phyloP scores from a whole-genome alignment of 1,284 basidiomycete genomes.

The Singerocomus inundabilis region DNA sequence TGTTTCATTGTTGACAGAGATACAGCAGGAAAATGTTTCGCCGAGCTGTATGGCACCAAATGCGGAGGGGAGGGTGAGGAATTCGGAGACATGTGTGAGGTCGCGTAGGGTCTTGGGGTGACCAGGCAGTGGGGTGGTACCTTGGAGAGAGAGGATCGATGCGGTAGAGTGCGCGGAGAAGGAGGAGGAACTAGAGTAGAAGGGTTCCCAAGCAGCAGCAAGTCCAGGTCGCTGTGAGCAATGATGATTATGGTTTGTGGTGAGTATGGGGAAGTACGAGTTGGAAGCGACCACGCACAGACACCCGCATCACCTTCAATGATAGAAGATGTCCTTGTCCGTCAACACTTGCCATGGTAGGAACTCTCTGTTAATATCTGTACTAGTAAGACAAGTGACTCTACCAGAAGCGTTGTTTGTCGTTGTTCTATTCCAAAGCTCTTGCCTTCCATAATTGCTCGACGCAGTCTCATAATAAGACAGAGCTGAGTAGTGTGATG shows the following conservation, averaged over 20 bases:
- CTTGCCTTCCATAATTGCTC: not conserved
- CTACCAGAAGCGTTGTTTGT: constrained; percentile 18
- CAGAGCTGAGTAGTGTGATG: not conserved
- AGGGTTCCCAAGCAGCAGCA: constrained; percentile 75
- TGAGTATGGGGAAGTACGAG: not conserved
- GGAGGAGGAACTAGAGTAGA: constrained; percentile 77
- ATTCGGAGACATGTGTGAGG: constrained; percentile 65
- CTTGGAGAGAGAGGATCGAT: constrained; percentile 75
- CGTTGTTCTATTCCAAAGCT: constrained; percentile 21
- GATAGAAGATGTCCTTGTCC: constrained; percentile 62
- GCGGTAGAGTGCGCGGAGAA: constrained; percentile 76
- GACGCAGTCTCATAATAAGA: not conserved
- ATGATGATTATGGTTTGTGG: constrained; percentile 4
- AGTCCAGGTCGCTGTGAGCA: constrained; percentile 63
- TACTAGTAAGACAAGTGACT: not conserved
- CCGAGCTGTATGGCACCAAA: constrained; percentile 81
- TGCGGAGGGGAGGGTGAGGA: constrained; percentile 71
- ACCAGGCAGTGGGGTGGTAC: constrained; percentile 59
- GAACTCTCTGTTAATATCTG: too few species aligned
- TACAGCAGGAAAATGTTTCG: constrained; percentile 75
- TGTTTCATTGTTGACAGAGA: constrained; percentile 78
- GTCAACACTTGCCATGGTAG: constrained; percentile 37
- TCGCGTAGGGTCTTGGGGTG: constrained; percentile 81
- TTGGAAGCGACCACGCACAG: constrained; percentile 50
- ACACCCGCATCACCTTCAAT: constrained; percentile 79